Evolutionary conservation across 345 rosid genomes (phyloP).

Genomic region (Ricinus communis): DNA sequence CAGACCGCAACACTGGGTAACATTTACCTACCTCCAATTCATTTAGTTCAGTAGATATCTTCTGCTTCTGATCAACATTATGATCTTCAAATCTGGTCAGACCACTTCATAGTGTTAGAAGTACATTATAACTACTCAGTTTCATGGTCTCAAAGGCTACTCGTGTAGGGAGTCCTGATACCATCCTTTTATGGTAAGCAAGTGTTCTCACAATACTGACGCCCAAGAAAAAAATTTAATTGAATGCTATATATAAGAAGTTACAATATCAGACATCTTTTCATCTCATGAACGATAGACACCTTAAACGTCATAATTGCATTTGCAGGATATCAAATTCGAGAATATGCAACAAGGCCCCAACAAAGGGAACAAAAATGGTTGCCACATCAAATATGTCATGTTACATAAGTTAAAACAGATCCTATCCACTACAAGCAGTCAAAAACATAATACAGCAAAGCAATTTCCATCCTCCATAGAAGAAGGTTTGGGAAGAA

Average conservation of each 20-base stretch:
- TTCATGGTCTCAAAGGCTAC: neutral
- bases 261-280: neutral
- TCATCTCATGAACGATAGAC: neutral
- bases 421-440: neutral
- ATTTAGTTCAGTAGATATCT: conserved; percentile 35
- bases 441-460: neutral
- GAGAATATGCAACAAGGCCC: too few species aligned
- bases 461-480: neutral
- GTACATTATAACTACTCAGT: neutral
- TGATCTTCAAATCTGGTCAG: conserved; percentile 57
- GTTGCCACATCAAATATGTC: neutral
- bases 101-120: neutral
- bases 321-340: too few species aligned
- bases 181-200: too few species aligned
- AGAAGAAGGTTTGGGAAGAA: neutral
- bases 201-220: too few species aligned
- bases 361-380: neutral
- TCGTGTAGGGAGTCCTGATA: neutral
- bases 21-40: conserved; percentile 55
- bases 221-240: too few species aligned
- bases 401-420: neutral
- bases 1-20: neutral
- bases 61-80: conserved; percentile 41
- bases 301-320: too few species aligned
- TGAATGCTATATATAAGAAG: too few species aligned